A percentile compares a stretch with the other conserved stretches of the same genome.
Evolutionary conservation across 495 filamentous ascomycete genomes (phyloP).

Genomic region (Neurospora cerealis): DNA sequence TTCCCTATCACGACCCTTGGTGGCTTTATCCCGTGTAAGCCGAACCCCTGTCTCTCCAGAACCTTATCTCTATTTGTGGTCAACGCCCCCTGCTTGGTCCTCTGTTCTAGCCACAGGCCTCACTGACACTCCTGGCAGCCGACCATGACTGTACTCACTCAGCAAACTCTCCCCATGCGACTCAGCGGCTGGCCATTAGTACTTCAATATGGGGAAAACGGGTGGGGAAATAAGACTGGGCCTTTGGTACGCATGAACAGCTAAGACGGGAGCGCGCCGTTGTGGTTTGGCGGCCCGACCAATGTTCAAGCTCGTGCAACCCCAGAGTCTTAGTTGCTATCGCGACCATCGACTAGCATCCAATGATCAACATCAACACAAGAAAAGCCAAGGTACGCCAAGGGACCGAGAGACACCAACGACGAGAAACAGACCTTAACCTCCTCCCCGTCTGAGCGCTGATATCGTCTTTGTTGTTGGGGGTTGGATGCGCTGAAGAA

Average conservation of each 20-base stretch:
- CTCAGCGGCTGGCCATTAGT: background rate
- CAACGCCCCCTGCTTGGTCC: background rate
- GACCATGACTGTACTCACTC: background rate
- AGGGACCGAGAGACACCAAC: background rate
- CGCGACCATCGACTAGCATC: background rate
- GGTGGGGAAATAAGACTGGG: background rate
- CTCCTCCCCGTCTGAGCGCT: background rate
- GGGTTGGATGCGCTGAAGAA: background rate
- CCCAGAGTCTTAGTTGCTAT: background rate
- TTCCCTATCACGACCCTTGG: background rate
- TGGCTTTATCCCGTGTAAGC: background rate
- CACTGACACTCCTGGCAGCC: background rate
- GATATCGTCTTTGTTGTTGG: background rate
- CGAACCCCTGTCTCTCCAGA: background rate
- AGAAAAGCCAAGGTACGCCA: background rate
- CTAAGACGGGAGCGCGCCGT: background rate
- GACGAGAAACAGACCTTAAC: background rate
- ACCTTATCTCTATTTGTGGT: background rate
- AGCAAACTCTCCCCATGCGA: background rate
- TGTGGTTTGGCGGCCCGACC: background rate
- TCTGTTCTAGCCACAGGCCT: background rate
- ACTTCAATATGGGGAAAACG: background rate
- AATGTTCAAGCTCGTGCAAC: background rate
- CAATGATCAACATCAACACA: background rate
- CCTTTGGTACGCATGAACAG: background rate